phyloP scores from a whole-genome alignment of 2,329 filamentous ascomycete species.

The Botrytis fabae region DNA sequence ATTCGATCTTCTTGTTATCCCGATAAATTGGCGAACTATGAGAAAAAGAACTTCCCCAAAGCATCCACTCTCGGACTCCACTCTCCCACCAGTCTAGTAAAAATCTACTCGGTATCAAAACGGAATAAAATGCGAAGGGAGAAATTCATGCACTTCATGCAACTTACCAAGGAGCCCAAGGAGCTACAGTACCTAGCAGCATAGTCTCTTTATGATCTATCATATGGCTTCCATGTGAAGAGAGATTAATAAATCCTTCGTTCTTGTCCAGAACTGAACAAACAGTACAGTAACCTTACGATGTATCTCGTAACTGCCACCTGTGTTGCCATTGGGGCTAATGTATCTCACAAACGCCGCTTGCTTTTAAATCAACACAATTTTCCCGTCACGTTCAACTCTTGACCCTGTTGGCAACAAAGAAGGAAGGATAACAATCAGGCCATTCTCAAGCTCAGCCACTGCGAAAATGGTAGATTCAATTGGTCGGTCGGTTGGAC shows the following conservation, averaged over 20 bases:
- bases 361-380: conserved; percentile 5
- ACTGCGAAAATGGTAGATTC: not conserved
- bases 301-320: conserved; percentile 8
- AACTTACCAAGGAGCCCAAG: not conserved
- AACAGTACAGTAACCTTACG: not conserved
- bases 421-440: not conserved
- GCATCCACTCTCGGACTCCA: conserved; percentile 7
- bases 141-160: conserved; percentile 4
- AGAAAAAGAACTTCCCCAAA: conserved; percentile 3
- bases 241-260: not conserved
- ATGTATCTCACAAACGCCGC: not conserved
- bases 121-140: not conserved
- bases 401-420: not conserved
- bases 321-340: not conserved
- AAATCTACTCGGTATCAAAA: conserved; percentile 18
- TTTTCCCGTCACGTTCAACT: not conserved
- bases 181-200: not conserved
- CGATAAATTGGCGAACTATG: conserved; percentile 7
- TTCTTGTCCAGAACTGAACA: not conserved
- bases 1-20: conserved; percentile 12
- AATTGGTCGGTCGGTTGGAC: not conserved
- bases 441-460: not conserved
- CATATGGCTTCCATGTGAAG: not conserved
- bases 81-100: conserved; percentile 4
- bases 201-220: conserved; percentile 15